Base-by-base conservation (phyloP, 1,284 basidiomycete species). In the Cerrena zonata region DNA sequence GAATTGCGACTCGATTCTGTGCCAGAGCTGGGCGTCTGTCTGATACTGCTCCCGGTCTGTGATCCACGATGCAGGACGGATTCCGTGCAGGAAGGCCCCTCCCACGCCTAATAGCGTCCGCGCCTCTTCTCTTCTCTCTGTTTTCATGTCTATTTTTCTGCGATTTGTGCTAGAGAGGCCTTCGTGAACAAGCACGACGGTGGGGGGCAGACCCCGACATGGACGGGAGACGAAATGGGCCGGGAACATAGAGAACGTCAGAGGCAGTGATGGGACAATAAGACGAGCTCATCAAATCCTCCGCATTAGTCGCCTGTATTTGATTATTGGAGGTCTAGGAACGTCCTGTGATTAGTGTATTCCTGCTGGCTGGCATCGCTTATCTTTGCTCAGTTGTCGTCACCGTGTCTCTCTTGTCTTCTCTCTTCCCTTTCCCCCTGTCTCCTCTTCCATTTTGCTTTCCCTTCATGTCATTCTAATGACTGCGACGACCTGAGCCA, bases 401-500 rank as follows among this genome's bases (percentile, higher is more conserved):
- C 30, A 15, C 30, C 30, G 30, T 34, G n/a, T n/a, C n/a, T n/a
- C n/a, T n/a, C n/a, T n/a, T n/a, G n/a, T n/a, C n/a, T n/a, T n/a
- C 30, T 34, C 7, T 7, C 30, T 40, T 40, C 19, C 22, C 7
- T 42, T 42, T 19, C 21, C 41, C 41, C 41, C 41, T 23, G 3
- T 27, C 23, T 26, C 27, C 5, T 25, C 44, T 5, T 27, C 23
- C 44, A 15, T 42, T 40, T 23, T 10, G 41, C 15, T 40, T 18
- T 24, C 23, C 19, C 21, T 42, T 42, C 41, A 22, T 13, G 19
- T 24, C 22, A 5, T 7, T 34, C 44, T 53, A 45, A 53, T 50
- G 52, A 51, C 37, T 45, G 36, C 48, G 44, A 53, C 55, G 54
- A 56, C 48, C 51, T 56, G 54, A 56, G 21, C 41, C 7, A 34